Percentiles rank a stretch among this genome's conserved stretches.
Conservation (phyloP, 2,329 filamentous ascomycete genomes). For the Malbranchea zuffiana region DNA sequence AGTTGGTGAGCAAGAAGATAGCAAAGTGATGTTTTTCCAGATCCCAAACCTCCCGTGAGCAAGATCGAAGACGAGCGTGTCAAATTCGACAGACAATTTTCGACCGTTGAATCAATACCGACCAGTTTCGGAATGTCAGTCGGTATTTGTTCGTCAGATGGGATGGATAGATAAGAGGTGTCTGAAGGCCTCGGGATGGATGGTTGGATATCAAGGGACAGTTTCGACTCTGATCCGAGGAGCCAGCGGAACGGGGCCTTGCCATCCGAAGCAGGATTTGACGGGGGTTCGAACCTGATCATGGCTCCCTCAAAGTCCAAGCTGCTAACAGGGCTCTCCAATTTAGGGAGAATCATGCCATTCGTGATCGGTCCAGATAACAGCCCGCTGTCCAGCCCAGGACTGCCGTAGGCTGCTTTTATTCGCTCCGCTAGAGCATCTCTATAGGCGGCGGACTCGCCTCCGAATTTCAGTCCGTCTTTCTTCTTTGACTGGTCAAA, state of each 20-base stretch:
- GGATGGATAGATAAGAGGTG: constrained; percentile 26
- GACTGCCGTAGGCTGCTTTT: constrained; percentile 56
- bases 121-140: constrained; percentile 54
- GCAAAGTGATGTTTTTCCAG: constrained; percentile 76
- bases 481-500: constrained; percentile 44
- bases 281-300: constrained; percentile 60
- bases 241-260: constrained; percentile 51
- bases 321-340: constrained; percentile 43
- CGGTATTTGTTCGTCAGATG: constrained; percentile 47
- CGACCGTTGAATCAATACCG: constrained; percentile 68
- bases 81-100: constrained; percentile 62
- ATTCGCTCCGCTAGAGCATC: constrained; percentile 64
- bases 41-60: constrained; percentile 76
- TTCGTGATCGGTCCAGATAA: constrained; percentile 81
- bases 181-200: constrained; percentile 57
- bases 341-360: constrained; percentile 63
- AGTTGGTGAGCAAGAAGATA: constrained; percentile 65
- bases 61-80: constrained; percentile 80
- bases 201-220: constrained; percentile 63
- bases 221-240: constrained; percentile 62
- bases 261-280: constrained; percentile 26
- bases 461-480: constrained; percentile 71
- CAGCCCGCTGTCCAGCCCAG: constrained; percentile 49
- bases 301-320: constrained; percentile 74
- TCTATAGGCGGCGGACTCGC: constrained; percentile 70